Percentiles rank a stretch among this genome's conserved stretches.
Evolutionary conservation across 1,139 yeast species (phyloP).

Genomic region (Pichia sp.): DNA sequence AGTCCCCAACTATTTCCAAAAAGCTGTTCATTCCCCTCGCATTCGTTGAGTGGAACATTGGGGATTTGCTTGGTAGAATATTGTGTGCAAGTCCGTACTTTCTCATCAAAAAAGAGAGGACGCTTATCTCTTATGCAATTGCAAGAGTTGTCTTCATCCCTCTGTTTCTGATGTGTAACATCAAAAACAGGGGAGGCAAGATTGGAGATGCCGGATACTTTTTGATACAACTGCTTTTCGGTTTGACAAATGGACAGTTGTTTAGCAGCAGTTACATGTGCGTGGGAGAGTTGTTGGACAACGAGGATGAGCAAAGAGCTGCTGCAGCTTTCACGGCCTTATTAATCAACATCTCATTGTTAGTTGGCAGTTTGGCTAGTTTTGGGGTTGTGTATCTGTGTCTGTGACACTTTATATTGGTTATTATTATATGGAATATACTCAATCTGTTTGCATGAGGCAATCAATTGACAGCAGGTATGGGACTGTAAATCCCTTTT

Average conservation of each 20-base stretch:
- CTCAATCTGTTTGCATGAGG: too few species aligned
- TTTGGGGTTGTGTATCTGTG: constrained; percentile 51
- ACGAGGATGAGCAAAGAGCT: constrained; percentile 73
- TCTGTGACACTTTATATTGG: background rate
- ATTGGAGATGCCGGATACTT: constrained; percentile 67
- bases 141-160: constrained; percentile 57
- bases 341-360: constrained; percentile 68
- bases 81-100: constrained; percentile 51
- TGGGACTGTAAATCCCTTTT: too few species aligned
- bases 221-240: constrained; percentile 68
- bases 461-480: too few species aligned
- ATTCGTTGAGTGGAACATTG: constrained; percentile 81
- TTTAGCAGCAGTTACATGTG: constrained; percentile 79
- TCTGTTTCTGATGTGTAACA: constrained; percentile 64
- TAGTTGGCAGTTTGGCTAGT: constrained; percentile 72
- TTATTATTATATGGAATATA: too few species aligned
- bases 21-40: constrained; percentile 69
- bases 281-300: constrained; percentile 56
- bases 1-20: constrained; percentile 43
- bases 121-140: constrained; percentile 49
- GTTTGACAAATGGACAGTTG: constrained; percentile 82
- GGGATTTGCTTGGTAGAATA: constrained; percentile 78
- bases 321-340: constrained; percentile 91
- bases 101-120: constrained; percentile 41
- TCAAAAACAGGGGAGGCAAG: constrained; percentile 41